phyloP scores from a whole-genome alignment of 805 yeast genomes.

The Wickerhamiella kazuoi region DNA sequence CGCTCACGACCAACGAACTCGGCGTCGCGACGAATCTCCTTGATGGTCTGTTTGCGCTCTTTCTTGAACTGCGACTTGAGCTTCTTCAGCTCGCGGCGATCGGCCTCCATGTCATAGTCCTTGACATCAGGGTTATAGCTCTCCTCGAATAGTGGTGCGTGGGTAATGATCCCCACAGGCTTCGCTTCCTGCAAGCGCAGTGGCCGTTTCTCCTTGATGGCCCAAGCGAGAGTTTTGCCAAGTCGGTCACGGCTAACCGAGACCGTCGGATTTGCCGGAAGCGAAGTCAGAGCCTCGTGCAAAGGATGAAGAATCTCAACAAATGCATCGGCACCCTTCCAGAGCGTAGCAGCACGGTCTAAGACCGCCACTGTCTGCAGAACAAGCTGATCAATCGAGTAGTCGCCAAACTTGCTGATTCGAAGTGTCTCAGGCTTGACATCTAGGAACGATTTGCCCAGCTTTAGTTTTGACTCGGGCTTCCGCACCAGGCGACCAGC shows the following conservation, averaged over 20 bases:
- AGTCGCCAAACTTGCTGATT: conserved; percentile 2
- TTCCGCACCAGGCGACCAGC: conserved; percentile 3
- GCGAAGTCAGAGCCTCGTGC: conserved; percentile 8
- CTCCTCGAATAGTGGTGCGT: conserved; percentile 85
- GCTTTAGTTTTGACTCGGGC: not conserved
- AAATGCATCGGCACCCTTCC: conserved; percentile 18
- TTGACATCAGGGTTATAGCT: conserved; percentile 91
- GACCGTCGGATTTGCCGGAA: conserved; percentile 14
- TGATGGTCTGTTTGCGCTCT: conserved; percentile 73
- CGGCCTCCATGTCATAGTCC: conserved; percentile 68
- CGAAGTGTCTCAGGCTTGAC: conserved; percentile 16
- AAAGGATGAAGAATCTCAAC: conserved; percentile 17
- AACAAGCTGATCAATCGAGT: conserved; percentile 5
- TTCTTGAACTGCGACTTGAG: conserved; percentile 73
- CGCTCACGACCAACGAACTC: conserved; percentile 75
- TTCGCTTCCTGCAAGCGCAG: conserved; percentile 66
- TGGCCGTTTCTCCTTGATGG: conserved; percentile 40
- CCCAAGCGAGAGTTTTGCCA: conserved; percentile 31
- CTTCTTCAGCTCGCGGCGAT: conserved; percentile 68
- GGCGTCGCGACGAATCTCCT: conserved; percentile 79
- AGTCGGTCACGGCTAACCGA: conserved; percentile 24
- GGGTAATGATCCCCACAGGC: conserved; percentile 67
- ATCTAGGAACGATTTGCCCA: conserved; percentile 1
- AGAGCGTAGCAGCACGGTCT: conserved; percentile 13
- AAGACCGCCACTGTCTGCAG: conserved; percentile 7